Evolutionary conservation across 805 yeast species (phyloP).

Genomic region (Metschnikowia lunata): DNA sequence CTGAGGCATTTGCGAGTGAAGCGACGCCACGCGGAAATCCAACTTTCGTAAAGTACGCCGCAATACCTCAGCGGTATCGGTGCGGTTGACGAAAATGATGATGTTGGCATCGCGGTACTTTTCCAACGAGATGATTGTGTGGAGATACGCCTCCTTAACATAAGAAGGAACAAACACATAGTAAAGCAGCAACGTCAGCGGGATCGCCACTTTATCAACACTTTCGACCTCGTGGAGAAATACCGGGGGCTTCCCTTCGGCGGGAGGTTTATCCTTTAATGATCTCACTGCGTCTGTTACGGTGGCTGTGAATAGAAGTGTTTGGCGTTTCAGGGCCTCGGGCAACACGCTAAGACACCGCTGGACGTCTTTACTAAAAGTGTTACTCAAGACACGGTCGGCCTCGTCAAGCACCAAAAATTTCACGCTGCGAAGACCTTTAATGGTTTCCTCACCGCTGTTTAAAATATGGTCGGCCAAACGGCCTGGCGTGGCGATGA

Average conservation of each 20-base stretch:
- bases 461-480: conserved; percentile 85
- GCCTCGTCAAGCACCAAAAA: conserved; percentile 94
- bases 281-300: conserved; percentile 88
- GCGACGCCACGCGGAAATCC: conserved; percentile 78
- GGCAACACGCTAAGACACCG: conserved; percentile 74
- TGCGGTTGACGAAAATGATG: conserved; percentile 87
- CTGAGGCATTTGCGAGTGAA: conserved; percentile 95
- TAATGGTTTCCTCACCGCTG: conserved; percentile 83
- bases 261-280: conserved; percentile 59
- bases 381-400: conserved; percentile 79
- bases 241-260: conserved; percentile 51
- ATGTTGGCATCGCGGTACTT: conserved; percentile 63
- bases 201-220: conserved; percentile 74
- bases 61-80: conserved; percentile 83
- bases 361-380: conserved; percentile 75
- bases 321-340: conserved; percentile 68
- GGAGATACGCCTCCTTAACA: conserved; percentile 85
- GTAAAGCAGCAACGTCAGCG: conserved; percentile 58
- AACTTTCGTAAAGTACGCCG: conserved; percentile 70
- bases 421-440: conserved; percentile 73
- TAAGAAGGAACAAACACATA: conserved; percentile 80
- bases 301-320: conserved; percentile 90
- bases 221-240: conserved; percentile 73
- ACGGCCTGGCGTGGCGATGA: conserved; percentile 96
- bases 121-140: conserved; percentile 58